These are phyloP conservation scores for Gilbertella persicaria DNA, from an alignment of 371 early-diverging fungal genomes.

Conservation along the genomic window DNA sequence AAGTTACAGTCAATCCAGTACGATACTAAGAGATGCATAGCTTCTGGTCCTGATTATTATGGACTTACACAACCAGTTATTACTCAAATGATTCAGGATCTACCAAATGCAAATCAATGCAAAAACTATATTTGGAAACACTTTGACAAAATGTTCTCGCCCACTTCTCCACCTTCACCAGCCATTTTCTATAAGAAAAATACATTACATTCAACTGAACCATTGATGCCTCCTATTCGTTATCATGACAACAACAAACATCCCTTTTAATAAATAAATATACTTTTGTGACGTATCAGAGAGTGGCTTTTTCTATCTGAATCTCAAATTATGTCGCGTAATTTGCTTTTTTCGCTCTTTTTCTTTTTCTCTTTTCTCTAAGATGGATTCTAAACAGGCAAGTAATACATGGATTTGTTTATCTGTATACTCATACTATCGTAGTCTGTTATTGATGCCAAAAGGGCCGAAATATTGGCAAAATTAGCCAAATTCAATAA, in stretches of 20 bases:
- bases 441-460: slow-evolving; percentile 35
- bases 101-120: slow-evolving; percentile 76
- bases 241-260: no score
- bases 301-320: no score
- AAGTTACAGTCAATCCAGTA: not conserved
- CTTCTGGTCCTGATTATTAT: slow-evolving; percentile 90
- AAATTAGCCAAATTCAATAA: slow-evolving; percentile 43
- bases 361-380: not conserved
- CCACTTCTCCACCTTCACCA: no score
- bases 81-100: slow-evolving; percentile 85
- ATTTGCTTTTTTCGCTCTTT: not conserved
- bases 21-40: slow-evolving; percentile 21
- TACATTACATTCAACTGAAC: not conserved
- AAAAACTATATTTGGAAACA: slow-evolving; percentile 71
- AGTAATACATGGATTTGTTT: not conserved
- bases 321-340: no score
- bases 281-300: no score
- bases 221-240: no score
- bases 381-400: not conserved
- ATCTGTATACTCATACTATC: not conserved
- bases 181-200: not conserved
- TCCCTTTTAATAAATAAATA: no score
- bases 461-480: slow-evolving; percentile 40
- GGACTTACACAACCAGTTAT: slow-evolving; percentile 89
- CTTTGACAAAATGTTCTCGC: slow-evolving; percentile 48